phyloP scores from a whole-genome alignment of 2,329 filamentous ascomycete species.

The Colletotrichum limetticola region DNA sequence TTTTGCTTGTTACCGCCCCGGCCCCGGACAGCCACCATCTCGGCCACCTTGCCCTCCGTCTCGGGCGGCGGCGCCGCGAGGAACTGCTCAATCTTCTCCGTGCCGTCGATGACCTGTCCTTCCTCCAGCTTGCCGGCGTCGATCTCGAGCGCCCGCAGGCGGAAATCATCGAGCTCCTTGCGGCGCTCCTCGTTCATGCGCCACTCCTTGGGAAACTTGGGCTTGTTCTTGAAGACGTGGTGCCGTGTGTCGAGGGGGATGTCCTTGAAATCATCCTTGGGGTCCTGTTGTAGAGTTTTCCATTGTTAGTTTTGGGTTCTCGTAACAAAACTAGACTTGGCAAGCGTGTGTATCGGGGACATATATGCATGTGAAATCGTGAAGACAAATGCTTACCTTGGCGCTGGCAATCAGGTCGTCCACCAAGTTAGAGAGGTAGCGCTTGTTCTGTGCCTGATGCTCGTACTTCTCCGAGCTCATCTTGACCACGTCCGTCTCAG shows the following conservation, averaged over 20 bases:
- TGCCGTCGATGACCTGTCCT: conserved; percentile 70
- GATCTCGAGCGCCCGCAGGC: conserved; percentile 60
- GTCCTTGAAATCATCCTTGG: conserved; percentile 85
- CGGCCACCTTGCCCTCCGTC: conserved; percentile 44
- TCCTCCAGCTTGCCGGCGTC: conserved; percentile 66
- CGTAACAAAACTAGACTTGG: too few relatives aligned
- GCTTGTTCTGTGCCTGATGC: conserved; percentile 95
- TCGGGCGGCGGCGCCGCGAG: conserved; percentile 40
- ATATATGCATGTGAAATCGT: neutral
- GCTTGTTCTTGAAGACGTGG: conserved; percentile 74
- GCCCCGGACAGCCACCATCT: conserved; percentile 41
- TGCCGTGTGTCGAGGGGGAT: conserved; percentile 91
- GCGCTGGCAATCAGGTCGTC: conserved; percentile 79
- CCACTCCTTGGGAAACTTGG: conserved; percentile 86
- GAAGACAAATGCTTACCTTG: conserved; percentile 57
- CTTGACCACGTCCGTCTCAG: conserved; percentile 80
- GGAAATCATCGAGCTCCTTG: conserved; percentile 70
- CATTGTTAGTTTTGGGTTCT: conserved; percentile 2
- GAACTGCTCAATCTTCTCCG: conserved; percentile 55
- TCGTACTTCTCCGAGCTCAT: conserved; percentile 93
- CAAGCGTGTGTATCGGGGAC: neutral
- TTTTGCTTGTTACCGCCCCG: conserved; percentile 16
- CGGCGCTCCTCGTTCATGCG: conserved; percentile 77
- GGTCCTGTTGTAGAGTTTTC: conserved; percentile 61
- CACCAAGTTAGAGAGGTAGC: conserved; percentile 86